phyloP scores from a whole-genome alignment of 139 green algal genomes.

The Closterium sp. region DNA sequence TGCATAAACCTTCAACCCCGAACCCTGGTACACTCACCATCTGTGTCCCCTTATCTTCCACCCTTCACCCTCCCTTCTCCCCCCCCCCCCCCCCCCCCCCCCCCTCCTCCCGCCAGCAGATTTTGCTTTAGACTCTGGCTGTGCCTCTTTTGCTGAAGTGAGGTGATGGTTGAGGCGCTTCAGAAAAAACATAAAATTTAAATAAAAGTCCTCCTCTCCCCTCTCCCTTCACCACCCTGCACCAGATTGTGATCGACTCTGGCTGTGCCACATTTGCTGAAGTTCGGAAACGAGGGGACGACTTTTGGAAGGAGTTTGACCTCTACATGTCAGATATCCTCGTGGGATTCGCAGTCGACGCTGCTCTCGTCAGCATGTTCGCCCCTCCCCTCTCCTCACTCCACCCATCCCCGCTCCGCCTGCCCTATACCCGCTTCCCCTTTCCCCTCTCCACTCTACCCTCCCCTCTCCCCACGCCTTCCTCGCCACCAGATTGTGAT shows the following conservation, averaged over 20 bases:
- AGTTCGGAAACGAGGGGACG: constrained; percentile 87
- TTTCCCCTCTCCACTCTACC: not conserved
- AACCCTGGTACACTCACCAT: not conserved
- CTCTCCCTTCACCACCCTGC: too few species aligned
- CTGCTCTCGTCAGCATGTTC: constrained; percentile 85
- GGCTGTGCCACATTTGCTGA: constrained; percentile 92
- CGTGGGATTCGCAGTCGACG: constrained; percentile 86
- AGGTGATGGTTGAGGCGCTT: too few species aligned
- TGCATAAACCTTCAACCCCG: too few species aligned
- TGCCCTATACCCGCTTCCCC: not conserved
- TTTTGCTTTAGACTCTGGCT: too few species aligned
- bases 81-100: too few species aligned
- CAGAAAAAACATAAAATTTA: too few species aligned
- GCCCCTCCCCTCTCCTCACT: constrained; percentile 60
- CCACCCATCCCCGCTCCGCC: not conserved
- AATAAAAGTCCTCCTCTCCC: too few species aligned
- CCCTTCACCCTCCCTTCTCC: too few species aligned
- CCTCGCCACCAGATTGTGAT: constrained; percentile 75
- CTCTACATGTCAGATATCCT: constrained; percentile 93
- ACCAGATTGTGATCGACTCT: constrained; percentile 62
- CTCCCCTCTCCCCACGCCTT: not conserved
- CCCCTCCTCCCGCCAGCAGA: too few species aligned
- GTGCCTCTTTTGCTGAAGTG: too few species aligned
- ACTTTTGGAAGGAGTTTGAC: constrained; percentile 96
- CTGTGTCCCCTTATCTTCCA: not conserved